phyloP scores from a whole-genome alignment of 805 yeast species.

The Hanseniaspora nectarophila region DNA sequence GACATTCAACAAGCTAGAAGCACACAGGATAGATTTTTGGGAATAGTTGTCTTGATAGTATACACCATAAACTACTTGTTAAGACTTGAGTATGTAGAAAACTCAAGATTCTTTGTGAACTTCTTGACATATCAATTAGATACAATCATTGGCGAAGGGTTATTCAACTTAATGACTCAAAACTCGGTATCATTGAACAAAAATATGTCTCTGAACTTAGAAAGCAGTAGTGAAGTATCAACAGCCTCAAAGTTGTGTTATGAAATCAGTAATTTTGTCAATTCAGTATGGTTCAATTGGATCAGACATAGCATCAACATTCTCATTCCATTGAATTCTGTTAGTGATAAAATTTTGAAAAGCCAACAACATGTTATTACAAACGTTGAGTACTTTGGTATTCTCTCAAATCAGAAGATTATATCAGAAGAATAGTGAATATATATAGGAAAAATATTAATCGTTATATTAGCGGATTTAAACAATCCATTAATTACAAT shows the following conservation, averaged over 20 bases:
- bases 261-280: not conserved
- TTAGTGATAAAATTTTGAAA: not conserved
- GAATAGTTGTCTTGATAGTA: not conserved
- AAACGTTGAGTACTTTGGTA: not conserved
- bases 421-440: not conserved
- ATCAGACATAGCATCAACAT: constrained; percentile 5
- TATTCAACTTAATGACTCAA: not conserved
- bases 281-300: constrained; percentile 4
- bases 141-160: not conserved
- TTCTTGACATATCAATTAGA: not conserved
- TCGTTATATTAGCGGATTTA: too few relatives aligned
- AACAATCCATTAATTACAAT: too few relatives aligned
- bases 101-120: not conserved
- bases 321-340: not conserved
- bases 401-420: not conserved
- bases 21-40: not conserved
- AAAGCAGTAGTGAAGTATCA: not conserved
- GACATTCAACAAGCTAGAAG: not conserved
- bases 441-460: too few relatives aligned
- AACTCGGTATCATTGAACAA: not conserved
- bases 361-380: not conserved
- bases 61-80: not conserved
- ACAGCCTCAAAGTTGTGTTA: not conserved
- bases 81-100: constrained; percentile 12
- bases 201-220: not conserved